Percentiles rank a stretch among this genome's conserved stretches.
phyloP scores from a whole-genome alignment of 116 monocot species.

The Phalaenopsis hybrid region DNA sequence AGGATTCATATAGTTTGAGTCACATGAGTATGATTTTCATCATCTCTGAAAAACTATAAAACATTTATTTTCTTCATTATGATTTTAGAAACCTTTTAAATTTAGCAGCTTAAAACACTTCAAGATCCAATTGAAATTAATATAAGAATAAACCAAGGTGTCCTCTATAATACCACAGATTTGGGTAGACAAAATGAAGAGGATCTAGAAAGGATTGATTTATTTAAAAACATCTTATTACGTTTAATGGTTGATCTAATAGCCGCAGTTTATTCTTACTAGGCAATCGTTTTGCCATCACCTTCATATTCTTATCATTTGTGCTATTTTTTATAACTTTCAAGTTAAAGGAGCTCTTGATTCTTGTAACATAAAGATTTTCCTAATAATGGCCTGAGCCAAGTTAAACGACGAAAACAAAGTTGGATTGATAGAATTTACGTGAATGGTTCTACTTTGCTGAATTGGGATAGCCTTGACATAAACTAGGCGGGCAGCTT shows the following conservation, averaged over 20 bases:
- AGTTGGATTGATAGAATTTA: not conserved
- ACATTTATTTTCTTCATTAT: too few species aligned
- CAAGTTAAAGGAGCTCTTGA: not conserved
- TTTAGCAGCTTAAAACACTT: too few species aligned
- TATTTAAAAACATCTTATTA: too few species aligned
- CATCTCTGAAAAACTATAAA: too few species aligned
- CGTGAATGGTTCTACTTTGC: slow-evolving; percentile 46
- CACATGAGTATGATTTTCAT: too few species aligned
- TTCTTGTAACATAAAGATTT: not conserved
- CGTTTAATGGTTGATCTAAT: not conserved
- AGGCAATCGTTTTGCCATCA: not conserved
- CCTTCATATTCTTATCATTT: not conserved
- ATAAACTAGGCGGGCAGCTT: slow-evolving; percentile 19
- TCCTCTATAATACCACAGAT: too few species aligned
- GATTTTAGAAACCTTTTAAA: too few species aligned
- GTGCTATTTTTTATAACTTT: not conserved
- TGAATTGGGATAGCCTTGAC: slow-evolving; percentile 41
- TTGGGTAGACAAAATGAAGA: too few species aligned
- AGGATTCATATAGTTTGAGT: too few species aligned
- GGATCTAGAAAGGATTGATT: too few species aligned
- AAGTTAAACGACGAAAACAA: not conserved
- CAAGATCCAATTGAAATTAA: too few species aligned
- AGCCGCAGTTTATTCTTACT: not conserved
- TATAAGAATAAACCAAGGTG: too few species aligned
- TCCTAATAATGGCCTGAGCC: not conserved